phyloP scores from a whole-genome alignment of 495 filamentous ascomycete species.

The Xylaria grammica region DNA sequence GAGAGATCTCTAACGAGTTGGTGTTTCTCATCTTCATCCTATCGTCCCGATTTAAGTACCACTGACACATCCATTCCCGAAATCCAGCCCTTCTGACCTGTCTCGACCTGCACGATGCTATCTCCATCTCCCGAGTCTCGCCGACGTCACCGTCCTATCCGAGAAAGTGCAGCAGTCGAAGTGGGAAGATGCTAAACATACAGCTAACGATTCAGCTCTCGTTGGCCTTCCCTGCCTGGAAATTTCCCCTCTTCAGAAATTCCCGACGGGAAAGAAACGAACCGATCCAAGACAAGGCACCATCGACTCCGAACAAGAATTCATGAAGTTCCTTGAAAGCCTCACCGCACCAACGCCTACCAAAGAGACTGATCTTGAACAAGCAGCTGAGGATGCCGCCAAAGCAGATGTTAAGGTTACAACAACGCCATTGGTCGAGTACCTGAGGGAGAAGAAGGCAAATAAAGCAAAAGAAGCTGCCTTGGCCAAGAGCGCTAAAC shows the following conservation, averaged over 20 bases:
- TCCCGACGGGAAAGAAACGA: constrained; percentile 70
- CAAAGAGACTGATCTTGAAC: constrained; percentile 53
- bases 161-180: constrained; percentile 66
- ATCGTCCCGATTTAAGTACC: background rate
- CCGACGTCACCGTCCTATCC: constrained; percentile 64
- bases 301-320: constrained; percentile 94
- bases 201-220: constrained; percentile 68
- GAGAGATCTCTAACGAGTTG: constrained; percentile 89
- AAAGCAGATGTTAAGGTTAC: constrained; percentile 70
- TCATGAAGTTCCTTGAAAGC: constrained; percentile 88
- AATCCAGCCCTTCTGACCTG: constrained; percentile 70
- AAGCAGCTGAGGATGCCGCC: constrained; percentile 53
- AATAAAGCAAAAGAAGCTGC: constrained; percentile 77
- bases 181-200: constrained; percentile 77
- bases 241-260: constrained; percentile 79
- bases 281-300: constrained; percentile 87
- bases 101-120: constrained; percentile 80
- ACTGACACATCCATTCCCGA: constrained; percentile 4
- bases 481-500: constrained; percentile 53
- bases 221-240: constrained; percentile 78
- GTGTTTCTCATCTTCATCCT: constrained; percentile 26
- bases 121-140: constrained; percentile 69
- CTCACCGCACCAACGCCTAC: constrained; percentile 74
- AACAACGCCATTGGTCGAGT: constrained; percentile 89
- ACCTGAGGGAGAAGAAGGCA: constrained; percentile 86